Evolutionary conservation across 169 alveolate species (phyloP).

Genomic region (Cryptosporidium parvum): DNA sequence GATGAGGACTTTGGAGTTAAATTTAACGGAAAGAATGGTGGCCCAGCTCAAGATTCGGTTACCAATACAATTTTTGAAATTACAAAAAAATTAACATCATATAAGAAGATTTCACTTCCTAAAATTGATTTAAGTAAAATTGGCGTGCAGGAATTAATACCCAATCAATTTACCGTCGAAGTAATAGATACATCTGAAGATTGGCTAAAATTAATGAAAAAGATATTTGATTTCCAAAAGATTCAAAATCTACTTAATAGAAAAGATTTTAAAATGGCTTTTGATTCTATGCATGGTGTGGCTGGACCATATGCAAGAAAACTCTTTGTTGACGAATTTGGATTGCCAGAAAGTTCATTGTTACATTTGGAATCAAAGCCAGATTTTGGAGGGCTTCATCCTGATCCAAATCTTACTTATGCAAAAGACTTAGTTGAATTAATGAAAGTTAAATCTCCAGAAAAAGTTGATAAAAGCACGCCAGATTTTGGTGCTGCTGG

Average conservation of each 20-base stretch:
- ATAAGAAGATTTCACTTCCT: constrained; percentile 75
- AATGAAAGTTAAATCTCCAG: constrained; percentile 77
- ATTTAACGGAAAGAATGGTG: constrained; percentile 92
- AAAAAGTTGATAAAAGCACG: constrained; percentile 75
- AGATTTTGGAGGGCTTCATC: constrained; percentile 89
- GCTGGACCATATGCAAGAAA: constrained; percentile 92
- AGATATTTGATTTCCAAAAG: constrained; percentile 89
- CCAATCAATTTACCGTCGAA: constrained; percentile 82
- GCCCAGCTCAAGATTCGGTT: constrained; percentile 90
- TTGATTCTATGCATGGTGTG: constrained; percentile 93
- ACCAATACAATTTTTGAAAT: constrained; percentile 85
- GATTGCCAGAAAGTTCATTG: constrained; percentile 79
- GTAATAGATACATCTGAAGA: constrained; percentile 89
- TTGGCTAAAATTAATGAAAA: constrained; percentile 87
- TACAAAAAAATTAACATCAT: constrained; percentile 78
- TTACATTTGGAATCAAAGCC: constrained; percentile 76
- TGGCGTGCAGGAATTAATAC: constrained; percentile 74
- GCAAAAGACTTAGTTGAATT: constrained; percentile 92
- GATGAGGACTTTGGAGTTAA: constrained; percentile 95
- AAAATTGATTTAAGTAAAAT: constrained; percentile 73
- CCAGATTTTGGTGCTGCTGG: constrained; percentile 97
- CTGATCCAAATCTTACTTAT: constrained; percentile 93
- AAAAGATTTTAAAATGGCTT: constrained; percentile 87
- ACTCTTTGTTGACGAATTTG: constrained; percentile 87
- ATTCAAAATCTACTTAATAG: constrained; percentile 82